Base-by-base conservation (phyloP, 768 basidiomycete genomes). In the Sporobolomyces phaffii region DNA sequence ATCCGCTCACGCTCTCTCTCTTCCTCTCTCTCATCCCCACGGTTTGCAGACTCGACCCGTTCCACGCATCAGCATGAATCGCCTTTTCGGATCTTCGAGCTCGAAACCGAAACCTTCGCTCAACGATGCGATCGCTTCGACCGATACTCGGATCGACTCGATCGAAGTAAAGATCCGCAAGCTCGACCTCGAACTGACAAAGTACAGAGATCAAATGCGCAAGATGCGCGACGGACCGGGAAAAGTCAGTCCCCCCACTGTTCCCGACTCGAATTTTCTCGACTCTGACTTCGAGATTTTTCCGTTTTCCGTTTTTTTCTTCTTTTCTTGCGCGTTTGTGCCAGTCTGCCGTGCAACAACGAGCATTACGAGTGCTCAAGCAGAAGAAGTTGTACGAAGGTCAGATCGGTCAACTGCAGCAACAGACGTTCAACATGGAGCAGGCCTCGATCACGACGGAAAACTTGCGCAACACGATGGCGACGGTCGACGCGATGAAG, bases 381-480 rank as follows among this genome's bases (percentile, higher is more conserved):
- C 96, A 98, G 80, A 97, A 91, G 81, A 83, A 85, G 79, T 86
- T 97, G 49, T 94, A 94, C 79, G 96, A 99, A 77, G 82, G 81
- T 18, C 96, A 99, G 77, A 83, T 98, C 43, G 82, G 85, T 13
- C 91, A 96, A 77, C 82, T 99, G 20, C 81, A 88, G 33, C 96
- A 98, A 77, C 96, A 98, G 78, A 87, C 90, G 28, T 98, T 91
- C 81, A 98, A 99, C 79, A 98, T 98, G 89, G 93, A 99, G 80
- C 91, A 89, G 60, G 88, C 93, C 17, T 84, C 89, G 18, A 85
- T 98, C 74, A 87, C 90, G 13, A 98, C 94, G n/a, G 96, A 98
- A 80, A 98, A 98, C 78, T 78, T 98, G 74, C 86, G 91, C 70
- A 98, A 97, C 77, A 98, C 96, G 74, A 98, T 99, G 94, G 94